These are phyloP conservation scores for Cryphonectria naterciae DNA, from an alignment of 2,329 filamentous ascomycete species.

Conservation along the genomic window DNA sequence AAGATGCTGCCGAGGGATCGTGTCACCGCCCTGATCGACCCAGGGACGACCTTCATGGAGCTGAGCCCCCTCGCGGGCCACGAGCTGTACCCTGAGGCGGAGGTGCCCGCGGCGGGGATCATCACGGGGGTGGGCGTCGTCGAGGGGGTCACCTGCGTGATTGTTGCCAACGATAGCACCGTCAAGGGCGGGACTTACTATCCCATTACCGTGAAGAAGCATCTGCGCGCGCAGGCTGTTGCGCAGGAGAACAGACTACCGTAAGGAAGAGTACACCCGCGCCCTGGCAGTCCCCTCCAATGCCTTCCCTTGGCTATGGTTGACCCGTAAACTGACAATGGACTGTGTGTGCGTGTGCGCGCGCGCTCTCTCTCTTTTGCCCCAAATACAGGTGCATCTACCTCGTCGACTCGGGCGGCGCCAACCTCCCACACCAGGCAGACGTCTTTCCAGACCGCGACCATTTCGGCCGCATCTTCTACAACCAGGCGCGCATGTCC, in stretches of 20 bases:
- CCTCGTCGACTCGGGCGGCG: constrained; percentile 92
- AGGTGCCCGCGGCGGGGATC: constrained; percentile 87
- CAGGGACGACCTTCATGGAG: constrained; percentile 88
- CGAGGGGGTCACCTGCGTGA: constrained; percentile 87
- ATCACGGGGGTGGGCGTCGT: constrained; percentile 91
- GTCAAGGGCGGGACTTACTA: constrained; percentile 98
- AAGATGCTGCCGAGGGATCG: constrained; percentile 96
- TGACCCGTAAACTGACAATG: neutral
- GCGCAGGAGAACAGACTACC: constrained; percentile 82
- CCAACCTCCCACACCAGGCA: constrained; percentile 91
- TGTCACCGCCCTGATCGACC: constrained; percentile 84
- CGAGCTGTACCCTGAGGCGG: constrained; percentile 82
- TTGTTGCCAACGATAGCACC: constrained; percentile 94
- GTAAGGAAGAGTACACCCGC: constrained; percentile 45
- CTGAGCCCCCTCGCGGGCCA: constrained; percentile 90
- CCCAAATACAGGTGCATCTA: constrained; percentile 73
- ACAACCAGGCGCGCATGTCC: constrained; percentile 95
- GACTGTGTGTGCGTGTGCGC: too few relatives aligned
- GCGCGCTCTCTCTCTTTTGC: neutral
- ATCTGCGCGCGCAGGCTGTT: constrained; percentile 87
- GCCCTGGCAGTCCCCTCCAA: too few relatives aligned
- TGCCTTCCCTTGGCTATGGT: neutral
- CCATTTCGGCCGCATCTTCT: constrained; percentile 97
- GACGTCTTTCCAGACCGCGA: constrained; percentile 95
- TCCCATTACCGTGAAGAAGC: constrained; percentile 97